Evolutionary conservation across 345 rosid genomes (phyloP).

Genomic region (Geranium rotundifolium): DNA sequence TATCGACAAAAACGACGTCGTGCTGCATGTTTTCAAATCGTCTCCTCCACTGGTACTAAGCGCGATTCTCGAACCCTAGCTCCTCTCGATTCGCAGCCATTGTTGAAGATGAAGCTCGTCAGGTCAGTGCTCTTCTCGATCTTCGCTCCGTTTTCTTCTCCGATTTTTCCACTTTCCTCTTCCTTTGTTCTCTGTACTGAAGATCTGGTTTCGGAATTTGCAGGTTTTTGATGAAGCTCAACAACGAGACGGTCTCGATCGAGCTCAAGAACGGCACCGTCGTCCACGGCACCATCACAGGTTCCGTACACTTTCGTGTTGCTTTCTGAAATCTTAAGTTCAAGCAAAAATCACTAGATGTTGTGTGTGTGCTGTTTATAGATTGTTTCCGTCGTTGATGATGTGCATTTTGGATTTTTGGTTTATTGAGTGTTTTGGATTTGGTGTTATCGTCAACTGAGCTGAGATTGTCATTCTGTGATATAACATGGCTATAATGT

Average conservation of each 20-base stretch:
- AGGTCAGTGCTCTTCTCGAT: conserved; percentile 16
- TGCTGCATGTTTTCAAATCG: neutral
- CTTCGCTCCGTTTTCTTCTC: neutral
- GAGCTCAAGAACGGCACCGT: conserved; percentile 95
- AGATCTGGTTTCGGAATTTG: neutral
- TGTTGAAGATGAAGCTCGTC: conserved; percentile 41
- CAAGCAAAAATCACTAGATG: neutral
- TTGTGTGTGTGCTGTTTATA: neutral
- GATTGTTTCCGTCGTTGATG: neutral
- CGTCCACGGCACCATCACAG: conserved; percentile 91
- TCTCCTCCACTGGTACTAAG: neutral
- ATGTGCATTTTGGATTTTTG: too few species aligned
- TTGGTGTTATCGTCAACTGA: too few species aligned
- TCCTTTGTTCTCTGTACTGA: neutral
- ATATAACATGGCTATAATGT: too few species aligned
- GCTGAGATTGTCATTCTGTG: too few species aligned
- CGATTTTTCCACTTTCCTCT: neutral
- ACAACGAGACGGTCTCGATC: conserved; percentile 91
- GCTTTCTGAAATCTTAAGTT: neutral
- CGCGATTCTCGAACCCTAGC: neutral
- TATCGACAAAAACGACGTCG: too few species aligned
- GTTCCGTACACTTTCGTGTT: conserved; percentile 19
- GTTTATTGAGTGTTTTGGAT: too few species aligned
- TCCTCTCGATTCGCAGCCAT: conserved; percentile 4
- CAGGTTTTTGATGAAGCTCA: conserved; percentile 96